Evolutionary conservation across 2,329 filamentous ascomycete genomes (phyloP), one percentile per base, ranked within the genome.

Genomic region (Cylindrodendrum hubeiense): DNA sequence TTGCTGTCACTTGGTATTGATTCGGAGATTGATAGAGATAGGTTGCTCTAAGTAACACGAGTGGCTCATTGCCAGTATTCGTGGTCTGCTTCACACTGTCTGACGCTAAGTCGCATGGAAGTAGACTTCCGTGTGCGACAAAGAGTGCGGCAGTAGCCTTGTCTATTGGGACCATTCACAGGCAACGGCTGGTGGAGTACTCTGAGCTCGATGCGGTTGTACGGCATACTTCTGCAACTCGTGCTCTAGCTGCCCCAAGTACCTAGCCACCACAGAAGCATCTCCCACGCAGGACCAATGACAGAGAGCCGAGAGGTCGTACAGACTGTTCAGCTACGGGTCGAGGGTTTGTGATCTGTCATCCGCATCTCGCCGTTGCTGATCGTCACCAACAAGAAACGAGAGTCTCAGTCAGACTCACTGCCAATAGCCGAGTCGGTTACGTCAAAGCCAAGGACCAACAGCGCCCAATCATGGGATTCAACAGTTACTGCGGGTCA

Each of bases 291-390:
- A 17, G n/a, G 21, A 10, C 61, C 61, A 60, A 64, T 64, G 12
- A 37, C 5, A 21, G 28, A 17, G 4, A 9, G 9, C 41, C 13
- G 50, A 37, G 43, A 52, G 43, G 50, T 59, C 34, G 43, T 44
- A 55, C 55, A 49, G 34, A 49, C 28, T 13, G 19, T 34, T 17
- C 61, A 54, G 50, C 43, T 37, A 39, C n/a, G 33, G 41, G 24
- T 34, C 24, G 58, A 22, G 33, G 37, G 28, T 50, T 64, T 64
- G 30, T 54, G 60, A 54, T 43, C 50, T 44, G 50, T 64, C 61
- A 59, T 30, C 26, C 21, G n/a, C 55, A 26, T 50, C 54, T 24
- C 24, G 41, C 19, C 55, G 41, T 59, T 30, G 37, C 37, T 12
- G 28, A 64, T 53, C 24, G 50, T 37, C 44, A 55, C 50, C 28